Conservation (phyloP, 306 rosid species). For the Corylus americana region DNA sequence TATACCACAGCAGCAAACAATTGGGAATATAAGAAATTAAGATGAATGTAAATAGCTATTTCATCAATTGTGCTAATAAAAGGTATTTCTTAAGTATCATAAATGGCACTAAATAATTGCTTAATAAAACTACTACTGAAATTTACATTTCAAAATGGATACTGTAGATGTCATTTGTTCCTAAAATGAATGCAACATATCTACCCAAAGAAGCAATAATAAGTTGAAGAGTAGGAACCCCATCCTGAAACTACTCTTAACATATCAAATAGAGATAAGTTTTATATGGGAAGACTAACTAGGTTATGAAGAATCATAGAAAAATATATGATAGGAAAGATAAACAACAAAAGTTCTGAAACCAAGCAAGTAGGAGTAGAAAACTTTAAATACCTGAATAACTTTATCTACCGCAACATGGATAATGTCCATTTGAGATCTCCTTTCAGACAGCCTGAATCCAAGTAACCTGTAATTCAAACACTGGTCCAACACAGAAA, state of each 20-base stretch:
- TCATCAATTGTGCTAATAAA: not conserved
- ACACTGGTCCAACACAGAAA: slow-evolving; percentile 53
- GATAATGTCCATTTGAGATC: slow-evolving; percentile 42
- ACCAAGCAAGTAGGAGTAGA: slow-evolving; percentile 24
- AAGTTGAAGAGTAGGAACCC: not conserved
- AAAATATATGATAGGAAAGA: slow-evolving; percentile 11
- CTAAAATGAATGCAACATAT: not conserved
- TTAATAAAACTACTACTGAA: not conserved
- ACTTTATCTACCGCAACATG: slow-evolving; percentile 60
- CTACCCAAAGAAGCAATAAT: slow-evolving; percentile 1
- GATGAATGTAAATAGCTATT: not conserved
- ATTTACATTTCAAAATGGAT: slow-evolving; percentile 1
- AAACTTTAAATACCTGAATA: slow-evolving; percentile 55
- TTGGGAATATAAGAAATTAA: not conserved
- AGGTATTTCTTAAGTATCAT: not conserved
- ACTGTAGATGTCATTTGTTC: not conserved
- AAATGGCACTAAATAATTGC: not conserved
- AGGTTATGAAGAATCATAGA: not conserved
- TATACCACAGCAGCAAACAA: not conserved
- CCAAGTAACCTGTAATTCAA: slow-evolving; percentile 93
- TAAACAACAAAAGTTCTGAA: slow-evolving; percentile 11
- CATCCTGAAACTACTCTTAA: not conserved
- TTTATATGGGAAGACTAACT: not conserved
- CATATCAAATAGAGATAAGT: not conserved
- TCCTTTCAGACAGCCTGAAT: slow-evolving; percentile 75